Conservation (phyloP, 352 stramenopile genomes). For the Globisporangium lucens region DNA sequence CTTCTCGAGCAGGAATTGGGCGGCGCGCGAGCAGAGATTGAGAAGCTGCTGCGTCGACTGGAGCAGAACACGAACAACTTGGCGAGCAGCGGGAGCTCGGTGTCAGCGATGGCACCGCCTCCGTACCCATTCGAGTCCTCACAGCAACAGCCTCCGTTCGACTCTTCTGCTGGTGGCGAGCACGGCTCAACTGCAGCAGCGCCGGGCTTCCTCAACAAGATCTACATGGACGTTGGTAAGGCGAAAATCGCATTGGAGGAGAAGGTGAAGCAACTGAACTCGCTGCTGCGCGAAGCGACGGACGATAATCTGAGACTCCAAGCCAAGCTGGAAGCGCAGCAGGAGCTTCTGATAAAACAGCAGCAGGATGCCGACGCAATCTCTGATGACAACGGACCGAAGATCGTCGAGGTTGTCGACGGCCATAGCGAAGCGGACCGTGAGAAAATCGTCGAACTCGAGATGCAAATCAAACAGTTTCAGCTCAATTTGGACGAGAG, state of each 20-base stretch:
- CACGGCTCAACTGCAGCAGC: conserved; percentile 15
- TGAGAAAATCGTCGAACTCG: conserved; percentile 19
- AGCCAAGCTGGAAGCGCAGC: conserved; percentile 15
- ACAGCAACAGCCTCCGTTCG: conserved; percentile 4
- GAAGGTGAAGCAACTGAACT: conserved; percentile 58
- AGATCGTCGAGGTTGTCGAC: conserved; percentile 21
- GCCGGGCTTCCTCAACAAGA: conserved; percentile 71
- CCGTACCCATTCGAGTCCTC: conserved; percentile 6
- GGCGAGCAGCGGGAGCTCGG: background rate
- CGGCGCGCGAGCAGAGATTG: conserved; percentile 33
- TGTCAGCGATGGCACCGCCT: conserved; percentile 3
- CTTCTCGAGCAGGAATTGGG: conserved; percentile 38
- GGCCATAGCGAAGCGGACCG: conserved; percentile 13
- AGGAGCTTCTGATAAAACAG: conserved; percentile 7
- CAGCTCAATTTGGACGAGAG: conserved; percentile 9
- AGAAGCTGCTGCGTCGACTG: conserved; percentile 29
- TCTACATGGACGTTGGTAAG: conserved; percentile 77
- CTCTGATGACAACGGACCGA: conserved; percentile 6
- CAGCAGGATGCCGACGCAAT: conserved; percentile 2
- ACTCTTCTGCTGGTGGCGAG: conserved; percentile 7
- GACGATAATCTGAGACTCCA: conserved; percentile 50
- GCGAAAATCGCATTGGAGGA: conserved; percentile 72
- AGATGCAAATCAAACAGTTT: conserved; percentile 24
- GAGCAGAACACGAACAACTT: conserved; percentile 15
- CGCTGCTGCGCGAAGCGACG: conserved; percentile 37